Base-by-base conservation (phyloP, 768 basidiomycete genomes). In the Amanita muscaria region DNA sequence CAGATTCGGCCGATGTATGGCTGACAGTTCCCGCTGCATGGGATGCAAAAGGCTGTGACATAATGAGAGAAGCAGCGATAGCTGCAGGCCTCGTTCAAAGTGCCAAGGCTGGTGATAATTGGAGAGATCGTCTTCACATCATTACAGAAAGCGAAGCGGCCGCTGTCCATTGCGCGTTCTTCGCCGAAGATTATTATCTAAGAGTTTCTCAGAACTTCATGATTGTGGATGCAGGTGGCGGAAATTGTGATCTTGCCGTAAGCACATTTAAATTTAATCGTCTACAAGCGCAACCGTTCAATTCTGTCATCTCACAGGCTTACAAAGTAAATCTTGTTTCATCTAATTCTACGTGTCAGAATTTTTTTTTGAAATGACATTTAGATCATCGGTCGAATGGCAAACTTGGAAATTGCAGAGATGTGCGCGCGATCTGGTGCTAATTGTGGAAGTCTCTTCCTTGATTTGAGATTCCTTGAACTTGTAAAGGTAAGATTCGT, bases 201-300 rank as follows among this genome's bases (percentile, higher is more conserved):
- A 79, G 76, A 40, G 75, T 86, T 0, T 83, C 80, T 16, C 88
- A 92, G 56, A 88, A 80, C 51, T 92, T 92, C 58, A 80, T 92
- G 60, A 85, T 93, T n/a, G 88, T 85, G 56, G 90, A 93, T 61
- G 88, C 88, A 15, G 89, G 86, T 56, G 87, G 88, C 57, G 87
- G 86, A 56, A 87, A 82, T 9, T 81, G 85, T 37, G 67, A 67
- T 57, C 46, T 64, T 41, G 80, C 80, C 16, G 72, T 78, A 82
- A 61, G 72, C 69, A 22, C 11, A 14, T 31, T 11, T 24, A 7
- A 25, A 5, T 22, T 39, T 19, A 3, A 34, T 31, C 15, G 19
- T n/a, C n/a, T n/a, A n/a, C 4, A 14, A 25, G 15, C 14, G 16
- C 4, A 5, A 16, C n/a, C 12, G 18, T 23, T 42, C 15, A 3